Evolutionary conservation across 768 basidiomycete genomes (phyloP), one percentile per base, ranked within the genome.

Genomic region (Agrocybe pediades): DNA sequence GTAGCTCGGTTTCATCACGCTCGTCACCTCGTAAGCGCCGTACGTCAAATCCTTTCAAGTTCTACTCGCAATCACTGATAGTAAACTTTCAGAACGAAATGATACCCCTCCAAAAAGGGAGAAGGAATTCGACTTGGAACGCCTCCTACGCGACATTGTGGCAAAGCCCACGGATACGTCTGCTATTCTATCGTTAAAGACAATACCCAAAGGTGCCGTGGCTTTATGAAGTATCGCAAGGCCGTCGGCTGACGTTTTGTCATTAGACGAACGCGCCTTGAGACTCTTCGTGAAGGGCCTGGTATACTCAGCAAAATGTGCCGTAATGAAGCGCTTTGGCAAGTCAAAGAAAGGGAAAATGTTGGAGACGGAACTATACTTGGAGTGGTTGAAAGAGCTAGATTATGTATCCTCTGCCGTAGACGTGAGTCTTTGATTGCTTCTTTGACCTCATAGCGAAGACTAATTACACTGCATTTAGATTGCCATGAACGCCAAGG

Each of bases 291-390:
- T 74, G 0, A 69, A 72, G 39, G 51, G 61, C 11, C 53, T 79
- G 13, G 62, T 77, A 15, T 62, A 71, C 29, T 62, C 62, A 11
- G 67, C 71, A 11, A 72, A 74, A 54, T 47, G 43, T 15, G 46
- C 58, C 1, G 75, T 75, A 4, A 67, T 71, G 57, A 58, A 59
- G 13, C 62, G 68, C 24, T 66, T 65, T 23, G 63, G 64, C 17
- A 36, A 36, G 33, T 51, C 57, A 43, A 61, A 63, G 4, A 64
- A 62, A 24, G 58, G 55, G 17, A 71, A 68, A 59, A 66, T 70
- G 23, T 62, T 78, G 9, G 73, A 77, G 55, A 74, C 73, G 0
- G 77, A 79, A 54, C 58, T 79, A 24, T 79, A 77, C 60, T 58
- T 72, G 36, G 65, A 68, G 43, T 79, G 77, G 78, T 55, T 78